Percentiles rank a stretch among this genome's conserved stretches.
Conservation (phyloP, 495 filamentous ascomycete genomes). For the Neurospora sp. region DNA sequence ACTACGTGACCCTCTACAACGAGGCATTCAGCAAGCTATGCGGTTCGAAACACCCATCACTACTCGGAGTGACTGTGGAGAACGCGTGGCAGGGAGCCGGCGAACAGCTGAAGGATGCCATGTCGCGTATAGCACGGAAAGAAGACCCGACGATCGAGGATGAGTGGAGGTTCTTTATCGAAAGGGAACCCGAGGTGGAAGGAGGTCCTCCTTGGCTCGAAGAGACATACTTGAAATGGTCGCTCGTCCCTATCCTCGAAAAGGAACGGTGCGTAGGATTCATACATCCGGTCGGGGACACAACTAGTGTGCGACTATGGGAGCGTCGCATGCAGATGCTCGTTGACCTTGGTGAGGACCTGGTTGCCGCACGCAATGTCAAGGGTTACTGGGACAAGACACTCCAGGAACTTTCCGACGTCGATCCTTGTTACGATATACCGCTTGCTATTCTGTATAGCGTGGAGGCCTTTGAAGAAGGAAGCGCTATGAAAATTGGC, state of each 20-base stretch:
- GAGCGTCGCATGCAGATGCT: conserved; percentile 32
- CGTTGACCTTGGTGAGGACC: conserved; percentile 22
- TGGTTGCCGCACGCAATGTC: conserved; percentile 22
- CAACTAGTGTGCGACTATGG: conserved; percentile 26
- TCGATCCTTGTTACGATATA: conserved; percentile 36
- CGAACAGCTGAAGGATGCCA: conserved; percentile 21
- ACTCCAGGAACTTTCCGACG: conserved; percentile 16
- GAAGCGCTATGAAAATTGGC: conserved; percentile 30
- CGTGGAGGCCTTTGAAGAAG: conserved; percentile 27
- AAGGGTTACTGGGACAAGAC: conserved; percentile 26
- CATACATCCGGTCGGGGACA: conserved; percentile 24
- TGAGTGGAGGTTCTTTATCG: conserved; percentile 33
- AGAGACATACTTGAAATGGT: conserved; percentile 56
- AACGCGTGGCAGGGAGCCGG: conserved; percentile 26
- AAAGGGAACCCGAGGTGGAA: conserved; percentile 24
- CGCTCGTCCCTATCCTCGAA: conserved; percentile 47
- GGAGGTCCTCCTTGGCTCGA: conserved; percentile 38
- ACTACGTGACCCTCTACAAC: conserved; percentile 37
- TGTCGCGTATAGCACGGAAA: conserved; percentile 15
- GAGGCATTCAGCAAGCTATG: conserved; percentile 33
- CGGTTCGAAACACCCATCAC: conserved; percentile 24
- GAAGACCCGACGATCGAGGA: conserved; percentile 21
- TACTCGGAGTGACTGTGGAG: conserved; percentile 29
- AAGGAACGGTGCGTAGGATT: conserved; percentile 37
- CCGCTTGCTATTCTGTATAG: conserved; percentile 52